These are phyloP conservation scores for Dipodascopsis uninucleata DNA, from an alignment of 805 yeast species.

Conservation along the genomic window DNA sequence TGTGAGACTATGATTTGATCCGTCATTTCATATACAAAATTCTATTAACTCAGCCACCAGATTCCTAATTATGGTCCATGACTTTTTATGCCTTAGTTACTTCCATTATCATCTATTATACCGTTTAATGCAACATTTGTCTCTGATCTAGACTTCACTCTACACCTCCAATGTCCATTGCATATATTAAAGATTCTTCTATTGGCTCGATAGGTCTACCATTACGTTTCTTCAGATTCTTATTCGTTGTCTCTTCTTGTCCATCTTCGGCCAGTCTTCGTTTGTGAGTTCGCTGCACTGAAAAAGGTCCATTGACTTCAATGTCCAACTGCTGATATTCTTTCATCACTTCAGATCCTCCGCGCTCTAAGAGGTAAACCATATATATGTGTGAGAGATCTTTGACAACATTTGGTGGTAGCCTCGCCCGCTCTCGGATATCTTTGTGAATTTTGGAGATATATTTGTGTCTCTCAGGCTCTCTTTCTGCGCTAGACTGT, in stretches of 20 bases:
- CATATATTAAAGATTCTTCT: constrained; percentile 14
- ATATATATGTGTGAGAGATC: constrained; percentile 34
- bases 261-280: constrained; percentile 15
- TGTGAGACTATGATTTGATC: no score
- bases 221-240: constrained; percentile 1
- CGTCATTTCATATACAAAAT: no score
- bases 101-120: no score
- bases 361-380: constrained; percentile 30
- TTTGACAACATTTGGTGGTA: constrained; percentile 30
- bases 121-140: no score
- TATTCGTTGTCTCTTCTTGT: constrained; percentile 6
- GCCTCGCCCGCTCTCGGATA: constrained; percentile 28
- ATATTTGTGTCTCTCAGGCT: constrained; percentile 9
- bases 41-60: no score
- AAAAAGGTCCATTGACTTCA: constrained; percentile 30
- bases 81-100: no score
- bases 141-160: no score
- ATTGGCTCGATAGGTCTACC: constrained; percentile 8
- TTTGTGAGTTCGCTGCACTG: constrained; percentile 20
- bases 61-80: no score
- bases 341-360: constrained; percentile 19
- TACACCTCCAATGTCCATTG: constrained; percentile 19
- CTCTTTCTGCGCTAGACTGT: constrained; percentile 16
- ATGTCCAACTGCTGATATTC: constrained; percentile 28
- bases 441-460: constrained; percentile 18